These are phyloP conservation scores for Globisporangium splendens DNA, from an alignment of 352 stramenopile species.

Conservation along the genomic window DNA sequence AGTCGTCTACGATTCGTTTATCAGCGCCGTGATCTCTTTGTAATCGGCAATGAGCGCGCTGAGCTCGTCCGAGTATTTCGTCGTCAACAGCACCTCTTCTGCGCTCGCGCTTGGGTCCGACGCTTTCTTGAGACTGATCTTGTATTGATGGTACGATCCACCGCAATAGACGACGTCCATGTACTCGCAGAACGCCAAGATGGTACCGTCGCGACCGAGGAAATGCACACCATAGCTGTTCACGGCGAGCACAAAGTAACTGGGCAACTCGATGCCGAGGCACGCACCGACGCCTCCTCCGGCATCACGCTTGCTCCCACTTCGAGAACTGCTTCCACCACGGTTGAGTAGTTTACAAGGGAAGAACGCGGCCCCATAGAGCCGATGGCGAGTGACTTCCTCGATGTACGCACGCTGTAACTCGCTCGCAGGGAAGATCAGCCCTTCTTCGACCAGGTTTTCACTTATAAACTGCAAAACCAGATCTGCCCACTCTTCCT, in stretches of 20 bases:
- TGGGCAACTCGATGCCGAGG: constrained; percentile 65
- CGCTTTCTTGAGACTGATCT: constrained; percentile 53
- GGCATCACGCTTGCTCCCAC: constrained; percentile 21
- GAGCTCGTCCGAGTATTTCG: constrained; percentile 67
- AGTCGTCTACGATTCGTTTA: constrained; percentile 33
- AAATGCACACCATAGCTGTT: constrained; percentile 92
- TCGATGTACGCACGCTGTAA: constrained; percentile 87
- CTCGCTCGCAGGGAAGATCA: constrained; percentile 34
- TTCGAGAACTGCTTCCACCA: constrained; percentile 15
- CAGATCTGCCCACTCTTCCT: constrained; percentile 78
- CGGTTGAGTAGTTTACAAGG: constrained; percentile 59
- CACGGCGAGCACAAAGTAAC: constrained; percentile 86
- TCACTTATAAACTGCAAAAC: constrained; percentile 58
- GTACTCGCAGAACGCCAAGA: constrained; percentile 72
- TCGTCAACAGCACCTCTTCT: constrained; percentile 63
- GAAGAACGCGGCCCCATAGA: constrained; percentile 91
- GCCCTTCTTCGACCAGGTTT: constrained; percentile 46
- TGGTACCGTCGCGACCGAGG: constrained; percentile 57
- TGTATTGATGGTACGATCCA: constrained; percentile 63
- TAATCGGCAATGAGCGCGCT: constrained; percentile 62
- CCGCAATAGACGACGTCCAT: constrained; percentile 52
- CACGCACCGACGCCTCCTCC: constrained; percentile 12
- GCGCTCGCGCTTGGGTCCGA: constrained; percentile 22
- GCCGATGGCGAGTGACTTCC: constrained; percentile 66
- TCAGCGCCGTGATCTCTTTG: constrained; percentile 71